phyloP scores from a whole-genome alignment of 768 basidiomycete genomes.

The Bullera alba region DNA sequence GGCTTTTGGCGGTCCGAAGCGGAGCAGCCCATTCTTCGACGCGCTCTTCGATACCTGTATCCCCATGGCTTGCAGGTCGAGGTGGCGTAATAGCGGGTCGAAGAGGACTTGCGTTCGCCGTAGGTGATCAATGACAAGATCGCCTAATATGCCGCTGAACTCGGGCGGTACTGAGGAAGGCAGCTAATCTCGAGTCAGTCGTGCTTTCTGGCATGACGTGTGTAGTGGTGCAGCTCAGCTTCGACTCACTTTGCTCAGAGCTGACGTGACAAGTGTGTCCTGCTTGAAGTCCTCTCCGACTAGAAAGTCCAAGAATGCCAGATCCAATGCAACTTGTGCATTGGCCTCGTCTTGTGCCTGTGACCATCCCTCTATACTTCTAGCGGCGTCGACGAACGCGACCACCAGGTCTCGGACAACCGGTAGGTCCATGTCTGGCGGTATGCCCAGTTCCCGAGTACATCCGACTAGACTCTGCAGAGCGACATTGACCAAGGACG shows the following conservation, averaged over 20 bases:
- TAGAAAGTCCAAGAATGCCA: conserved; percentile 25
- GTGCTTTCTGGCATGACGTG: no score
- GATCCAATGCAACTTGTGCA: conserved; percentile 26
- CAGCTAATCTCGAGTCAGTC: background rate
- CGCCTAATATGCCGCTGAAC: conserved; percentile 10
- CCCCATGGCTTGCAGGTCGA: conserved; percentile 4
- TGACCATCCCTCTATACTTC: conserved; percentile 25
- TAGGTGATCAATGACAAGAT: conserved; percentile 17
- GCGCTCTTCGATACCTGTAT: conserved; percentile 10
- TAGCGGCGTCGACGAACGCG: conserved; percentile 16
- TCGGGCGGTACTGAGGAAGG: background rate
- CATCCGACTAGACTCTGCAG: conserved; percentile 24
- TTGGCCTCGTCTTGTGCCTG: conserved; percentile 4
- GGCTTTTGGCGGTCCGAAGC: conserved; percentile 20
- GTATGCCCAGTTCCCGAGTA: conserved; percentile 22
- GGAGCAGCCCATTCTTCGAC: conserved; percentile 8
- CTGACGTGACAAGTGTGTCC: conserved; percentile 9
- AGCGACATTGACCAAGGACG: conserved; percentile 16
- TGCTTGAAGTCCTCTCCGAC: conserved; percentile 6
- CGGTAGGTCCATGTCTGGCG: conserved; percentile 6
- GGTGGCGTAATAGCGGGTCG: conserved; percentile 25
- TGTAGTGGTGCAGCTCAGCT: no score
- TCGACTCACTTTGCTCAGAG: conserved; percentile 17
- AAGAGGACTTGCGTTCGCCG: conserved; percentile 29
- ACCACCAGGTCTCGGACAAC: conserved; percentile 14